These are phyloP conservation scores for Erythrophleum ivorense DNA, from an alignment of 331 rosid species.

Conservation along the genomic window DNA sequence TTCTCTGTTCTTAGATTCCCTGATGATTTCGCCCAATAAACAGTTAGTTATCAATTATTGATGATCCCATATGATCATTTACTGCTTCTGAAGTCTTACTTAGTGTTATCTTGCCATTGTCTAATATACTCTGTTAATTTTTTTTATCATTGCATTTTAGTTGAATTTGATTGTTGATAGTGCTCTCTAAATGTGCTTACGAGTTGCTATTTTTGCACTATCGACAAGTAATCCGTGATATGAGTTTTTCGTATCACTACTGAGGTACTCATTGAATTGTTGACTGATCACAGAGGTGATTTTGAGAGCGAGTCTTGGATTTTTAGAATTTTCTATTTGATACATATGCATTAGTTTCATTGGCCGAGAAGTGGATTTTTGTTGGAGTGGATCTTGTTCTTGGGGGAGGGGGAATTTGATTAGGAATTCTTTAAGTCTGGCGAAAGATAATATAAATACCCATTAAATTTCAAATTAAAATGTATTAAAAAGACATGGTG, in stretches of 20 bases:
- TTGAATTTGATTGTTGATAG: slow-evolving; percentile 10
- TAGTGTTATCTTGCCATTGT: neutral
- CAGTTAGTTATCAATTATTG: neutral
- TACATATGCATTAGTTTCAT: no score
- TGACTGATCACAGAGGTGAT: slow-evolving; percentile 37
- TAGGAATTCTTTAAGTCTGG: no score
- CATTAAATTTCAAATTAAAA: no score
- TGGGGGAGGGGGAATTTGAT: no score
- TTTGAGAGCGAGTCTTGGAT: neutral
- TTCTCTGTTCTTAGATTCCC: neutral
- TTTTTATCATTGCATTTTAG: slow-evolving; percentile 37
- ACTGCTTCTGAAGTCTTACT: neutral
- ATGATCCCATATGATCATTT: neutral
- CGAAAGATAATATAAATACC: no score
- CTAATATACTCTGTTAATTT: slow-evolving; percentile 4
- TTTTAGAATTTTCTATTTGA: no score
- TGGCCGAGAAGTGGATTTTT: no score
- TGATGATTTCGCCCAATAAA: neutral
- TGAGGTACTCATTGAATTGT: slow-evolving; percentile 11
- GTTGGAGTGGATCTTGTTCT: no score
- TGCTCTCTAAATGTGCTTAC: slow-evolving; percentile 16
- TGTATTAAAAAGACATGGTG: no score
- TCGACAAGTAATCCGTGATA: slow-evolving; percentile 36
- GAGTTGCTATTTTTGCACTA: slow-evolving; percentile 5
- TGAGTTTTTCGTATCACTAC: slow-evolving; percentile 18